These are phyloP conservation scores for Streptanthus diversifolius DNA, from an alignment of 345 rosid genomes.

Conservation along the genomic window DNA sequence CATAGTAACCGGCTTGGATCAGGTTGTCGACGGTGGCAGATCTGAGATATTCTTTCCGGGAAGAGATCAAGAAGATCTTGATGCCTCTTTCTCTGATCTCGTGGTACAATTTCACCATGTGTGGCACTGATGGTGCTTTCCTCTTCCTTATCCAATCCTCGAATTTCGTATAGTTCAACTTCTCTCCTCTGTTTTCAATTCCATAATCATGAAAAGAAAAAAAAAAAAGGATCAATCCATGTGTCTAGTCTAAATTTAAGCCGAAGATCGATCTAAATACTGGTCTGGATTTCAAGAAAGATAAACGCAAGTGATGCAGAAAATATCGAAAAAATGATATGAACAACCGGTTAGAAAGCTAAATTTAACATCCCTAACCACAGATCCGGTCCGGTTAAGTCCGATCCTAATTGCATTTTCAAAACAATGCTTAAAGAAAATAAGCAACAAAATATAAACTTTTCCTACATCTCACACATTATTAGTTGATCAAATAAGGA, in stretches of 20 bases:
- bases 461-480: too few relatives aligned
- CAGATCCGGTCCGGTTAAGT: too few relatives aligned
- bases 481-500: not conserved
- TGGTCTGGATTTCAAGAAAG: not conserved
- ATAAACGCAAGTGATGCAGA: not conserved
- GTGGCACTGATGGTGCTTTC: conserved; percentile 64
- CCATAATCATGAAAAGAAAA: not conserved
- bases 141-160: conserved; percentile 61
- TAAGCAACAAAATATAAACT: too few relatives aligned
- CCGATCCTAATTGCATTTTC: not conserved
- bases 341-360: not conserved
- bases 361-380: too few relatives aligned
- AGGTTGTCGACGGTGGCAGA: conserved; percentile 79
- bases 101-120: conserved; percentile 52
- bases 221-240: not conserved
- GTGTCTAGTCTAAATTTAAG: not conserved
- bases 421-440: too few relatives aligned
- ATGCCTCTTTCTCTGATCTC: conserved; percentile 59
- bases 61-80: conserved; percentile 73
- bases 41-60: conserved; percentile 66
- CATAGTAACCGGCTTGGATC: conserved; percentile 72
- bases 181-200: conserved; percentile 52
- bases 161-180: conserved; percentile 45
- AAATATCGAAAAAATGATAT: not conserved
- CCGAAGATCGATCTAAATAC: not conserved